phyloP scores from a whole-genome alignment of 2,329 filamentous ascomycete species.

The Grosmannia huntii region DNA sequence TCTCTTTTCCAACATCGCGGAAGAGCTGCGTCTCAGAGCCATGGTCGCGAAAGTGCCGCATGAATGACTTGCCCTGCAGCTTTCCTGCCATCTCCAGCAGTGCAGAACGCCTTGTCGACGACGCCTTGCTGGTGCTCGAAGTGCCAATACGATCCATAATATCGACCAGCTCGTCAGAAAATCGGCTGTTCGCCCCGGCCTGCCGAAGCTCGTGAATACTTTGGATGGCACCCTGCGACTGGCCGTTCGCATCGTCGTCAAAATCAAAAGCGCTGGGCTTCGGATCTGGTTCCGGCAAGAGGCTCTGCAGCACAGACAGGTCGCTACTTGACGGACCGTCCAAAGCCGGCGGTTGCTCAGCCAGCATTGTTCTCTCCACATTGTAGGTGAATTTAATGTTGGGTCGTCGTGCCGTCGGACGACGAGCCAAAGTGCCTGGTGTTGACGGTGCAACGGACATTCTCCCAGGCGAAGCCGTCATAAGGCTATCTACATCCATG shows the following conservation, averaged over 20 bases:
- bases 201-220: constrained; percentile 54
- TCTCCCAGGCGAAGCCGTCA: constrained; percentile 8
- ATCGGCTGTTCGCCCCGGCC: constrained; percentile 53
- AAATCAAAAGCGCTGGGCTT: constrained; percentile 19
- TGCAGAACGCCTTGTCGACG: constrained; percentile 42
- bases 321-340: constrained; percentile 11
- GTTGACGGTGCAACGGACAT: constrained; percentile 8
- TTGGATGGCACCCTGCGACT: constrained; percentile 38
- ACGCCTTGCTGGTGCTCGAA: constrained; percentile 28
- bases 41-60: constrained; percentile 60
- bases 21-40: constrained; percentile 58
- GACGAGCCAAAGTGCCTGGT: constrained; percentile 9
- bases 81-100: constrained; percentile 48
- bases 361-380: constrained; percentile 23
- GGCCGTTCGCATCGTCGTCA: constrained; percentile 30
- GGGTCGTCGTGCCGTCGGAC: constrained; percentile 14
- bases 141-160: constrained; percentile 46
- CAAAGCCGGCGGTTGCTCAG: constrained; percentile 17
- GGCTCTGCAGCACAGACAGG: constrained; percentile 13
- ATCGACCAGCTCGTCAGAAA: constrained; percentile 53
- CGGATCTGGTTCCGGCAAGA: constrained; percentile 14
- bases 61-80: constrained; percentile 49
- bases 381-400: constrained; percentile 27
- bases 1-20: constrained; percentile 43
- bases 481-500: constrained; percentile 10